A percentile compares a stretch with the other conserved stretches of the same genome.
Evolutionary conservation across 768 basidiomycete species (phyloP).

Genomic region (Amylocystis lapponica): DNA sequence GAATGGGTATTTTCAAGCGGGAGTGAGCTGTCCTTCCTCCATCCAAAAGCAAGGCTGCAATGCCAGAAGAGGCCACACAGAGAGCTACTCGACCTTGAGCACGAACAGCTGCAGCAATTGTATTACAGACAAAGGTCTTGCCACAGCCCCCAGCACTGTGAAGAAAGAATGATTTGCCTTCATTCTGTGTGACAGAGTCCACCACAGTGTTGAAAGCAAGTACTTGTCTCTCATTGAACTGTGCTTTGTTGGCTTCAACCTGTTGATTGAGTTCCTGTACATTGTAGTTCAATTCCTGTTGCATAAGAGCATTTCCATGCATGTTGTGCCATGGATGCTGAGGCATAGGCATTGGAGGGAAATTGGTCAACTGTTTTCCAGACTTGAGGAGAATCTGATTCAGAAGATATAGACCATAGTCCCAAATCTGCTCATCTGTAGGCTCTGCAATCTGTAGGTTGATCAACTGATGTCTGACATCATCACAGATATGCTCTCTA

Average conservation of each 20-base stretch:
- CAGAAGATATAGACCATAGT: slow-evolving; percentile 39
- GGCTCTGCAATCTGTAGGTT: slow-evolving; percentile 10
- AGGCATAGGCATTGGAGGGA: slow-evolving; percentile 28
- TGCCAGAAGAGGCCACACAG: slow-evolving; percentile 46
- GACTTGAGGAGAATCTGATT: slow-evolving; percentile 21
- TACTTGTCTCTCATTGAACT: slow-evolving; percentile 14
- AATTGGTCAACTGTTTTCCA: slow-evolving; percentile 19
- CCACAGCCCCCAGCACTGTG: slow-evolving; percentile 40
- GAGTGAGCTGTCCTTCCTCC: slow-evolving; percentile 45
- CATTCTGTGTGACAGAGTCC: slow-evolving; percentile 6
- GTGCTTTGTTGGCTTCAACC: background rate
- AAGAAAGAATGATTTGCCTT: slow-evolving; percentile 32
- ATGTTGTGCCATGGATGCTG: slow-evolving; percentile 21
- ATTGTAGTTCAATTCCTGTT: slow-evolving; percentile 29
- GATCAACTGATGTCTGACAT: slow-evolving; percentile 24
- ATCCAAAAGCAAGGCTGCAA: slow-evolving; percentile 38
- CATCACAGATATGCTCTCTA: slow-evolving; percentile 34
- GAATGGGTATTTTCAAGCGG: slow-evolving; percentile 42
- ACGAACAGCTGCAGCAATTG: slow-evolving; percentile 24
- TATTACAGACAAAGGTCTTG: slow-evolving; percentile 41
- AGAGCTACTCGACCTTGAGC: slow-evolving; percentile 30
- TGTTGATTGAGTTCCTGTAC: background rate
- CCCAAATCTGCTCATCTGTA: slow-evolving; percentile 28
- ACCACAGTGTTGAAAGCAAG: slow-evolving; percentile 15
- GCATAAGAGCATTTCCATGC: slow-evolving; percentile 24